Evolutionary conservation across 257 asterid genomes (phyloP), one percentile per base, ranked within the genome.

Genomic region (Pogostemon cablin): DNA sequence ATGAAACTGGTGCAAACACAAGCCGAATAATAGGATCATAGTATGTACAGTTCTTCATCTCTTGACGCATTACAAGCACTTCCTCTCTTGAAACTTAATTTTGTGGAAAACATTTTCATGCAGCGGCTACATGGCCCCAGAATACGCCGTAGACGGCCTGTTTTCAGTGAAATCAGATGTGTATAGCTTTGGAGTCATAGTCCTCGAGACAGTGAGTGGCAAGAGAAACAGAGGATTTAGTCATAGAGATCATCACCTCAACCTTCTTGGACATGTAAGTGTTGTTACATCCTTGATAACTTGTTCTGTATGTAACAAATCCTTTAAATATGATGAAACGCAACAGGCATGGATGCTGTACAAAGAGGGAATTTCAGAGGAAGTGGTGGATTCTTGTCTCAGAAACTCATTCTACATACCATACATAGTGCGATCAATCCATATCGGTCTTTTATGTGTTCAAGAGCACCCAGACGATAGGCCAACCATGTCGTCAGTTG

Each of bases 271-370:
- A 32, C 62, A 56, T 56, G 62, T 32, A 56, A 34, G 62, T 56
- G 9, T 56, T 32, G 25, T 12, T 9, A 8, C 15, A 56, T 20
- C 6, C 41, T 56, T 56, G 41, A 56, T 6, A 9, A 6, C 34
- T 32, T 1, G 34, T 56, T 52, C 17, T 8, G 6, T 15, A 20
- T 54, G 60, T 6, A 9, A 55, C 25, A 3, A 1, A 55, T 55
- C 62, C 15, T 25, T 50, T n/a, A 34, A 52, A 4, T 32, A 56
- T 9, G 38, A 9, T 3, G 15, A 41, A 17, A 6, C 8, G 3
- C 20, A 43, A 37, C 72, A 80, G 84, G 81, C 81, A 4, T 80
- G 84, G 81, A 80, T 37, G 49, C 77, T 80, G 9, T 56, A 32
- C 62, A 56, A 56, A 59, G 81, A 80, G 65, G 81, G 60, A 8